Percentiles rank a stretch among this genome's conserved stretches.
These are phyloP conservation scores for Candida ortonii DNA, from an alignment of 805 yeast genomes.

Conservation along the genomic window DNA sequence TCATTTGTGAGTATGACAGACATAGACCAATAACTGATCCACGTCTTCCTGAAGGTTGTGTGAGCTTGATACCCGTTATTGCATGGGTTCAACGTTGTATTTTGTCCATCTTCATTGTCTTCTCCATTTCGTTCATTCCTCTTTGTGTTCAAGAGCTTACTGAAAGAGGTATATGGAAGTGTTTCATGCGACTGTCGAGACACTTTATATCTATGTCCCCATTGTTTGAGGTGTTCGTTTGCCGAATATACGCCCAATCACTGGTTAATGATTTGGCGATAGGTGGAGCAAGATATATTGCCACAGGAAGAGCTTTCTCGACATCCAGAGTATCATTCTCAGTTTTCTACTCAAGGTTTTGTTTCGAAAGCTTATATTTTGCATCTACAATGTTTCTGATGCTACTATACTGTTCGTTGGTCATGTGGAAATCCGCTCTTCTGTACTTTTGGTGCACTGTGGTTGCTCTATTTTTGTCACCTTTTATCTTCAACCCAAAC, in stretches of 20 bases:
- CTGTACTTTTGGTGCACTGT: constrained; percentile 74
- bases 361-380: constrained; percentile 63
- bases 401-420: constrained; percentile 53
- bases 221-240: constrained; percentile 74
- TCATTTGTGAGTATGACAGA: constrained; percentile 59
- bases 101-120: constrained; percentile 69
- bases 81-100: constrained; percentile 75
- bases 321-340: constrained; percentile 67
- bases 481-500: constrained; percentile 74
- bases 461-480: constrained; percentile 63
- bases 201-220: constrained; percentile 74
- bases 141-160: constrained; percentile 72
- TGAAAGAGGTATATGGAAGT: constrained; percentile 73
- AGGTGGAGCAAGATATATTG: constrained; percentile 80
- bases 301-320: constrained; percentile 83
- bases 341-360: constrained; percentile 64
- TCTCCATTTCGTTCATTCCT: constrained; percentile 72
- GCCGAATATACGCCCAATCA: constrained; percentile 72
- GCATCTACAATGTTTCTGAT: constrained; percentile 53
- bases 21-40: constrained; percentile 60
- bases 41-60: constrained; percentile 66
- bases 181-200: constrained; percentile 57
- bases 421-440: constrained; percentile 60
- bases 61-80: constrained; percentile 64
- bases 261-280: constrained; percentile 63